Evolutionary conservation across 2,329 filamentous ascomycete genomes (phyloP).

Genomic region (Colletotrichum tanaceti): DNA sequence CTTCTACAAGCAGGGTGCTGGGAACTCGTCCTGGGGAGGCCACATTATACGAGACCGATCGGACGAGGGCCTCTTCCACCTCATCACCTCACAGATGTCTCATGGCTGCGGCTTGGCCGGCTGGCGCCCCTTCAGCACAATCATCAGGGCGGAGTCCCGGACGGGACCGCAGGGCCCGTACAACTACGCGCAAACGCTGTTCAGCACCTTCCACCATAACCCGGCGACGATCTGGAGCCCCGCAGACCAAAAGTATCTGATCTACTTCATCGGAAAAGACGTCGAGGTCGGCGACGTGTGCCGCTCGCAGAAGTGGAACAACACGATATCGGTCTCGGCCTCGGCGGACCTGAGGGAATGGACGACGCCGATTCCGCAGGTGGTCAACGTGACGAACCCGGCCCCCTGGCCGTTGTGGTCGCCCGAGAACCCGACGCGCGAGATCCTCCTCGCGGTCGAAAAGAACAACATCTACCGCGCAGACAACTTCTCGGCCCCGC

Average conservation of each 20-base stretch:
- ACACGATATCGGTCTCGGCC: constrained; percentile 46
- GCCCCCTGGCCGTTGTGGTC: constrained; percentile 54
- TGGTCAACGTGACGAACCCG: constrained; percentile 54
- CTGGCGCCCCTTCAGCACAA: constrained; percentile 60
- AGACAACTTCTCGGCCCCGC: constrained; percentile 45
- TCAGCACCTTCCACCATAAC: constrained; percentile 59
- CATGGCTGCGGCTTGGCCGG: constrained; percentile 58
- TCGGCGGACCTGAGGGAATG: constrained; percentile 23
- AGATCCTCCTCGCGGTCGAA: constrained; percentile 50
- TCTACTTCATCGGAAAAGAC: constrained; percentile 58
- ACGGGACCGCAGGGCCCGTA: constrained; percentile 59
- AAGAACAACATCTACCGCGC: constrained; percentile 52
- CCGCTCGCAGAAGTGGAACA: constrained; percentile 37
- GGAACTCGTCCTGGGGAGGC: constrained; percentile 61
- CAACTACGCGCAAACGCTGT: constrained; percentile 53
- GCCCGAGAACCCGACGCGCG: constrained; percentile 43
- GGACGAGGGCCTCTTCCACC: constrained; percentile 55
- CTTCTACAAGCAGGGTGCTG: constrained; percentile 41
- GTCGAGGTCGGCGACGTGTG: constrained; percentile 38
- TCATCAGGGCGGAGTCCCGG: constrained; percentile 58
- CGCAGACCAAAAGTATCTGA: constrained; percentile 55
- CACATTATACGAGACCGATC: constrained; percentile 57
- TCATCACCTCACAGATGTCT: constrained; percentile 58
- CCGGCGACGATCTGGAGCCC: constrained; percentile 58
- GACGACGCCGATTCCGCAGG: constrained; percentile 24